Percentiles rank a stretch among this genome's conserved stretches.
Conservation (phyloP, 2,329 filamentous ascomycete species). For the Pseudogymnoascus verrucosus region DNA sequence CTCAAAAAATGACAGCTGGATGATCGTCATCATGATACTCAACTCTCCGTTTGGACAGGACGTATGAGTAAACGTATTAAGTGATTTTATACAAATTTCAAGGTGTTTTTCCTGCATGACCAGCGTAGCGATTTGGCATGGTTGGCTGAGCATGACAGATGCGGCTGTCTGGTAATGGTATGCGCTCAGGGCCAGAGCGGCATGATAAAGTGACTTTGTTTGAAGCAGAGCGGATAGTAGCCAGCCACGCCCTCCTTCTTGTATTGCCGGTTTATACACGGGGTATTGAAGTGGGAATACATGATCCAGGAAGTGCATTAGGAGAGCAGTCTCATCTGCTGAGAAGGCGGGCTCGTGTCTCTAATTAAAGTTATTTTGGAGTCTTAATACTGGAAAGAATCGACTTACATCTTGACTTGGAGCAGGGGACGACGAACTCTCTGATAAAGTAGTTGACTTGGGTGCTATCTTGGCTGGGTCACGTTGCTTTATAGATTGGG, state of each 20-base stretch:
- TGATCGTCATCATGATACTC: constrained; percentile 41
- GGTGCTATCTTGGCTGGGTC: constrained; percentile 16
- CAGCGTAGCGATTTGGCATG: constrained; percentile 11
- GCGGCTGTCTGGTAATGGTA: constrained; percentile 34
- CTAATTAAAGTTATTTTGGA: neutral
- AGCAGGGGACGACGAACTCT: constrained; percentile 12
- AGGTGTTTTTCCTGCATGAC: constrained; percentile 24
- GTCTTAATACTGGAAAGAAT: neutral
- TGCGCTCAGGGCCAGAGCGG: constrained; percentile 45
- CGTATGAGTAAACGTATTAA: constrained; percentile 18
- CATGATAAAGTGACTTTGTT: constrained; percentile 51
- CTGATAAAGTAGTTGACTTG: constrained; percentile 10
- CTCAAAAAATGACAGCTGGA: constrained; percentile 48
- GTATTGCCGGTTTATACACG: constrained; percentile 49
- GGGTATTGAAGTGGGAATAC: constrained; percentile 57
- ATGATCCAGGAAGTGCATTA: constrained; percentile 55
- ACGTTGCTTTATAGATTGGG: constrained; percentile 17
- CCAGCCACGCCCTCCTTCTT: constrained; percentile 52
- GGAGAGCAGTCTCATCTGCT: constrained; percentile 22
- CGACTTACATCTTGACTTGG: constrained; percentile 9
- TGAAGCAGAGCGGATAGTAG: constrained; percentile 48
- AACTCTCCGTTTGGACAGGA: constrained; percentile 18
- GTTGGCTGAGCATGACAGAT: constrained; percentile 20
- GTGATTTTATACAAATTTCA: constrained; percentile 24
- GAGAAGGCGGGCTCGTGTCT: constrained; percentile 10